Conservation (phyloP, 2,329 filamentous ascomycete genomes). For the Colletotrichum musae region DNA sequence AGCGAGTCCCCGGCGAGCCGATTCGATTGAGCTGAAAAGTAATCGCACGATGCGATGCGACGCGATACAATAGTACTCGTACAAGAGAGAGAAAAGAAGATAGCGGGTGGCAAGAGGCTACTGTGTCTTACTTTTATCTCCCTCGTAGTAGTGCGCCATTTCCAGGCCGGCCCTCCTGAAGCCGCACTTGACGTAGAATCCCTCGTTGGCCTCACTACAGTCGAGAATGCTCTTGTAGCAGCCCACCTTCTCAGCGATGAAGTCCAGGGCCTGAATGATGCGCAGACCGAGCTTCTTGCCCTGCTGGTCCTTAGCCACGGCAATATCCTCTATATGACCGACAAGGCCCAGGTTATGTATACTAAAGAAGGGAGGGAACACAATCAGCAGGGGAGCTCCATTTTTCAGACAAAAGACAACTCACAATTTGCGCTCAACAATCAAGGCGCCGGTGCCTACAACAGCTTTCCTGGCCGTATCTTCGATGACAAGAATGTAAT, state of each 20-base stretch:
- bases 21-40: not conserved
- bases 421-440: conserved; percentile 95
- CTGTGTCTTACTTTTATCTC: conserved; percentile 62
- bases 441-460: conserved; percentile 90
- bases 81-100: not conserved
- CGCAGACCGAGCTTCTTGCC: conserved; percentile 95
- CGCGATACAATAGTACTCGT: not conserved
- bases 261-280: conserved; percentile 94
- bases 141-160: conserved; percentile 96
- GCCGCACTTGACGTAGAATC: conserved; percentile 98
- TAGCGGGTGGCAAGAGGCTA: conserved; percentile 21
- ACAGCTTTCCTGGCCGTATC: conserved; percentile 75
- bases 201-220: conserved; percentile 95
- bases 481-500: conserved; percentile 90
- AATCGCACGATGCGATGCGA: not conserved
- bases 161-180: conserved; percentile 93
- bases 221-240: conserved; percentile 99
- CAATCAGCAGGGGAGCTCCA: conserved; percentile 40
- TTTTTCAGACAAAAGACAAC: conserved; percentile 48
- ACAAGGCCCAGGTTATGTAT: conserved; percentile 87
- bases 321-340: conserved; percentile 98
- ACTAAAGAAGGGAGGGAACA: conserved; percentile 54
- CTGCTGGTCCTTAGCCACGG: conserved; percentile 94
- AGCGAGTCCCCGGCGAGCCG: not conserved
- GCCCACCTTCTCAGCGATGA: conserved; percentile 87